Base-by-base conservation (phyloP, 1,139 yeast genomes). In the Suhomyces bribrorum region DNA sequence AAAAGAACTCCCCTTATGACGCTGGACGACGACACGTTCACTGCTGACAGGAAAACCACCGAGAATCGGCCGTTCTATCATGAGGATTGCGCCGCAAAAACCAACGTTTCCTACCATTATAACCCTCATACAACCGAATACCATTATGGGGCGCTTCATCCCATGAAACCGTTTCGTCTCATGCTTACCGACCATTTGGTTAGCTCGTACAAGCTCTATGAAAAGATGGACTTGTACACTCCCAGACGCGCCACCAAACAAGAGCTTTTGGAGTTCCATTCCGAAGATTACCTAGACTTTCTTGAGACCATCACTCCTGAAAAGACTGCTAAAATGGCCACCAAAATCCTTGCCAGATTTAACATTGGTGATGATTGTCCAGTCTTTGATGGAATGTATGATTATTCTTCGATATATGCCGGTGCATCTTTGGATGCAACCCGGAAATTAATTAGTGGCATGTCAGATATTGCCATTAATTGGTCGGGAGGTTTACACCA, bases 281-380 rank as follows among this genome's bases (percentile, higher is more conserved):
- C 92, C 4, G 87, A 84, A 32, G 97, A 92, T 54, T 92, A 92
- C 56, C 73, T 92, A 12, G 81, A 88, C 45, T 92, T 92, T 52
- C 64, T 92, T 34, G 79, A 84, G 52, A 69, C 73, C 27, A 86
- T 90, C 12, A 84, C 96, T 1, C 97, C 97, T 0, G 95, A 86
- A 44, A 83, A 81, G 48, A 69, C 83, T 14, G 69, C 75, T 33
- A 77, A 81, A 49, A 69, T 81, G 56, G 70, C 81, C 5, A 77
- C 76, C 23, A 59, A 64, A 30, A 75, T 79, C 20, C 61, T 85
- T 39, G 79, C 81, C 27, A 83, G 86, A 57, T 92, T 90, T 68
- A 90, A 90, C 57, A 90, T 92, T 40, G 97, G 97, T 22, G 97
- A 89, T 55, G 98, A 92, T 61, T 92, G 98, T 62, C 98, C 98